Percentiles rank a stretch among this genome's conserved stretches.
Evolutionary conservation across 2,329 filamentous ascomycete species (phyloP).

Genomic region (Dryadomyces quercivorus): DNA sequence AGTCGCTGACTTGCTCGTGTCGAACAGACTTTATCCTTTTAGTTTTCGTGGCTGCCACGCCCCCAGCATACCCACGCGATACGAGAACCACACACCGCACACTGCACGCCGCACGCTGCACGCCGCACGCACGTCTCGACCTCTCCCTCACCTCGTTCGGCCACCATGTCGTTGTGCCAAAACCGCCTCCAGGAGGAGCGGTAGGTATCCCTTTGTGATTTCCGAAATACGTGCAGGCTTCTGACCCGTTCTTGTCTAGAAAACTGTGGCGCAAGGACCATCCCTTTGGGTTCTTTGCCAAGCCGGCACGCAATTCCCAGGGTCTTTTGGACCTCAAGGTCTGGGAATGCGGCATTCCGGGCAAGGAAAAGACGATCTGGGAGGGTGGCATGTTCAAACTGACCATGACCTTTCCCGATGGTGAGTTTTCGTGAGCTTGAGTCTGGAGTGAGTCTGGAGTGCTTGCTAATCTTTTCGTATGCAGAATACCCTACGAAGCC

Average conservation of each 20-base stretch:
- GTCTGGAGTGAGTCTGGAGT: too few species aligned
- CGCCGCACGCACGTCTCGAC: too few species aligned
- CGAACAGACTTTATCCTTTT: too few species aligned
- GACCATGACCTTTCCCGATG: conserved; percentile 84
- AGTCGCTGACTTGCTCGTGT: too few species aligned
- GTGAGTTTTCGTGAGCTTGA: too few species aligned
- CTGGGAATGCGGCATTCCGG: conserved; percentile 94
- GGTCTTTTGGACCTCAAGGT: conserved; percentile 84
- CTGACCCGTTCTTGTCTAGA: conserved; percentile 30
- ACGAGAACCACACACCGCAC: too few species aligned
- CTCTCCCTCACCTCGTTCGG: not conserved
- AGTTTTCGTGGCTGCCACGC: too few species aligned
- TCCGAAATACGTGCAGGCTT: not conserved
- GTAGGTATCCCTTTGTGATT: not conserved
- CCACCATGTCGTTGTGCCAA: conserved; percentile 69
- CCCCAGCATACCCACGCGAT: too few species aligned
- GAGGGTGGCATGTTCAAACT: conserved; percentile 96
- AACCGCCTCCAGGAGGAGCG: conserved; percentile 74
- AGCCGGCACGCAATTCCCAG: conserved; percentile 65
- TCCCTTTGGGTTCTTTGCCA: conserved; percentile 94
- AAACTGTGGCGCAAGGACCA: conserved; percentile 97
- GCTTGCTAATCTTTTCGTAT: not conserved
- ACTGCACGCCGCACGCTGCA: too few species aligned
- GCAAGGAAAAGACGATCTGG: conserved; percentile 95
- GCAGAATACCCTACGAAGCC: conserved; percentile 97